Base-by-base conservation (phyloP, 164 flowering plant genomes). In the Nelumbo lutea region DNA sequence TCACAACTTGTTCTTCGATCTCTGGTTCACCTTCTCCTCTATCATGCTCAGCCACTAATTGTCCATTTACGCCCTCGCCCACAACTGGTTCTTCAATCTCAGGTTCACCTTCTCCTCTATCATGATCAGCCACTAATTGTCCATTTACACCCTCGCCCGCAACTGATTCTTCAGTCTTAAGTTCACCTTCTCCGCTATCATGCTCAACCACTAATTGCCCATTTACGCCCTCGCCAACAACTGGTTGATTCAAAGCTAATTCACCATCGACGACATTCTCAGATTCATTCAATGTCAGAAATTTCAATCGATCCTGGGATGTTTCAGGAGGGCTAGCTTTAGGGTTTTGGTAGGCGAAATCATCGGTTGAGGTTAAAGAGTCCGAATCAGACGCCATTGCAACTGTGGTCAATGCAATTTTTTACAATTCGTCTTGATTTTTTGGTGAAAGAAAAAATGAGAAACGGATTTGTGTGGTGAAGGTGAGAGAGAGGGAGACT, bases 321-420 rank as follows among this genome's bases (percentile, higher is more conserved):
- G 72, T 57, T 42, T 77, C 80, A n/a, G 74, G 71, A 41, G 77
- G 62, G 42, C 42, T 68, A 47, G 81, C 71, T 66, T 61, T 66
- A 67, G 78, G 84, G 74, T 76, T 76, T 52, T 61, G 66, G 51
- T 74, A 75, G 65, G 73, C 7, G 67, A 61, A 40, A 2, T 66
- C 79, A 13, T 65, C 76, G 50, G 13, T 73, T 63, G 75, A 71
- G 64, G 66, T 47, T 1, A 69, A 78, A 41, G 81, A 78, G 57
- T 60, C 50, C 9, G 82, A 72, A 70, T 72, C 77, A 53, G 83
- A 79, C 45, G 79, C 67, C 83, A 83, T 83, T 57, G 58, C 57
- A 13, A 53, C 57, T 9, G 57, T 13, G 0, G 57, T 53, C 11
- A 53, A 10, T 1, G n/a, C 11, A 53, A 50, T 53, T 53, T 51